Evolutionary conservation across 257 asterid species (phyloP), one percentile per base, ranked within the genome.

Genomic region (Lithospermum erythrorhizon): DNA sequence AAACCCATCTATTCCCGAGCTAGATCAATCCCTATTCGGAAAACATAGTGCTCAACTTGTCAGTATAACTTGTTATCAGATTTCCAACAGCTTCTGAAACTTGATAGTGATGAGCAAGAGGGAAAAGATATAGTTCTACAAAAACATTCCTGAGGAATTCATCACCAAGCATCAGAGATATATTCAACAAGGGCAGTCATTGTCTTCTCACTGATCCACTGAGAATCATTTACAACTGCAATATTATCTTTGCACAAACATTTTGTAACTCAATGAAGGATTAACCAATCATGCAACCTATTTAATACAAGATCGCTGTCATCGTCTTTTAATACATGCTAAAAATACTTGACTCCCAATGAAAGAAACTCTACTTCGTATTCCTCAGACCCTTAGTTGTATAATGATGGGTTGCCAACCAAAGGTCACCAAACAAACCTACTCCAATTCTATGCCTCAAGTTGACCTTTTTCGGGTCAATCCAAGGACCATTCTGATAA

Each of bases 1-100:
- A 90, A 78, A 72, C 82, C 89, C 83, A 83, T 76, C n/a, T 60
- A 87, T 79, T 60, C 96, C 96, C 81, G 90, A 68, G 95, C 95
- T 23, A 90, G 72, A 72, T 83, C 90, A 20, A 78, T 76, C 25
- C 97, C 96, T 87, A 90, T 83, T 96, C 87, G 75, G 29, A 53
- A 57, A 21, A 21, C 65, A 24, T 29, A 45, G 32, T 27, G 27
- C 4, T n/a, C 27, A 4, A 4, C 2, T 14, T 55, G 64, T n/a
- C 22, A 53, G 56, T 53, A 18, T 53, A 18, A 53, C n/a, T 21
- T n/a, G 30, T 55, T 41, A 19, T 25, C 61, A 47, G 24, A 21
- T 4, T 19, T 55, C 25, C 27, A 68, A n/a, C 13, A n/a, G n/a
- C n/a, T n/a, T 2, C 24, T 17, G 27, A 54, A 9, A 14, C 15